Evolutionary conservation across 139 green algal genomes (phyloP), one percentile per base, ranked within the genome.

Genomic region (Trebouxia sp.): DNA sequence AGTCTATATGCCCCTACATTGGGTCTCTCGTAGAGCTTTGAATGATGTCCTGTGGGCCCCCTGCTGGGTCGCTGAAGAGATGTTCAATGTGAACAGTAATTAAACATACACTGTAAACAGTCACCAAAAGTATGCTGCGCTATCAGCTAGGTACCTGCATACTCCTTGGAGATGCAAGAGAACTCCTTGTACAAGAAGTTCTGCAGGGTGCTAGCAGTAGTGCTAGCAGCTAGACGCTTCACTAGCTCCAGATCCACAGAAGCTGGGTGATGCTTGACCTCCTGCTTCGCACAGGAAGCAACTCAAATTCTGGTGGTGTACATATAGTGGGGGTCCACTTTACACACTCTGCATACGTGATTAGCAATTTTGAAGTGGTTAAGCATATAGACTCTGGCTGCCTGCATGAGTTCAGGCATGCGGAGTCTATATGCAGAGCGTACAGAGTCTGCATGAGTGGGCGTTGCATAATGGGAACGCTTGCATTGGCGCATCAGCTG

Each of bases 241-340:
- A 99, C 84, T 17, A 98, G 92, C 90, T 97, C 91, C 81, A 98
- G 87, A 83, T 99, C 94, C 38, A 98, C 94, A 6, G 89, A 94
- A 24, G 89, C 90, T 72, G 94, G 94, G 85, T 98, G 94, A 87
- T 97, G 89, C 85, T 96, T 94, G 62, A 85, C 92, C 42, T 84
- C 88, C 88, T 91, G 84, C 39, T n/a, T 41, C 56, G 37, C 26
- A 69, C 26, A 58, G 50, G 50, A 58, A 58, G 20, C 50, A 17
- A 3, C 2, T 58, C 50, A 58, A 22, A 22, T 58, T 17, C 50
- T 58, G 32, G 1, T 50, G 20, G 35, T 51, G 20, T 35, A 22
- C 50, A 58, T n/a, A n/a, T n/a, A n/a, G n/a, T n/a, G n/a, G n/a
- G n/a, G n/a, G n/a, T n/a, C n/a, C n/a, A n/a, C n/a, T n/a, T n/a